Evolutionary conservation across 2,329 filamentous ascomycete species (phyloP).

Genomic region (Annulohypoxylon truncatum): DNA sequence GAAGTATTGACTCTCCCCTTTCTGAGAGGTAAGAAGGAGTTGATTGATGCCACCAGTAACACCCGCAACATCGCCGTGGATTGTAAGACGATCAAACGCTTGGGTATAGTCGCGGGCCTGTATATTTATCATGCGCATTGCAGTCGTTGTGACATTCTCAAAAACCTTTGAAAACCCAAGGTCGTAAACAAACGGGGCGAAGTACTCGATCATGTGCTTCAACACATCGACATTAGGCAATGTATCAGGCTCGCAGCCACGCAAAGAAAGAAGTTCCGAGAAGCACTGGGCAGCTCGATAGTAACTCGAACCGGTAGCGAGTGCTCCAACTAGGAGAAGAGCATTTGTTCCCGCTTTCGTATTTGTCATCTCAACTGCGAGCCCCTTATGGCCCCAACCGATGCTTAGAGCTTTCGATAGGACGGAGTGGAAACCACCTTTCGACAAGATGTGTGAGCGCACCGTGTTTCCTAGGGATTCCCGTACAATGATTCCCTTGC

Average conservation of each 20-base stretch:
- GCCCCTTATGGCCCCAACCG: slow-evolving; percentile 10
- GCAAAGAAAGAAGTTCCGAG: neutral
- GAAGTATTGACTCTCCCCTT: neutral
- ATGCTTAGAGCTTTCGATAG: slow-evolving; percentile 18
- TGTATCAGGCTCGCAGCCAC: slow-evolving; percentile 1
- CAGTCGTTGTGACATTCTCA: neutral
- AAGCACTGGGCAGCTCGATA: slow-evolving; percentile 1
- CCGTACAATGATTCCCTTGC: neutral
- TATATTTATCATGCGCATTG: neutral
- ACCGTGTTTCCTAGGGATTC: neutral
- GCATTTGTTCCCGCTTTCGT: neutral
- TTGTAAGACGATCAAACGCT: neutral
- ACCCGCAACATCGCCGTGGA: neutral
- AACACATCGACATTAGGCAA: neutral
- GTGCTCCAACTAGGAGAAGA: neutral
- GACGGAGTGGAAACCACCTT: slow-evolving; percentile 1
- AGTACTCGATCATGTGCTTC: slow-evolving; percentile 3
- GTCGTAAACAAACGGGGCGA: neutral
- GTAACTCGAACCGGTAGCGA: neutral
- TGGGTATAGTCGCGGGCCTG: neutral
- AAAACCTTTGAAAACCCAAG: neutral
- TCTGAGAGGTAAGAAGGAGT: neutral
- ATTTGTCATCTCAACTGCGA: slow-evolving; percentile 14
- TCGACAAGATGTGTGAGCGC: slow-evolving; percentile 7
- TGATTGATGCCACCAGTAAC: neutral